Conservation (phyloP, 176 grass and related monocot species). For the Otatea glauca region DNA sequence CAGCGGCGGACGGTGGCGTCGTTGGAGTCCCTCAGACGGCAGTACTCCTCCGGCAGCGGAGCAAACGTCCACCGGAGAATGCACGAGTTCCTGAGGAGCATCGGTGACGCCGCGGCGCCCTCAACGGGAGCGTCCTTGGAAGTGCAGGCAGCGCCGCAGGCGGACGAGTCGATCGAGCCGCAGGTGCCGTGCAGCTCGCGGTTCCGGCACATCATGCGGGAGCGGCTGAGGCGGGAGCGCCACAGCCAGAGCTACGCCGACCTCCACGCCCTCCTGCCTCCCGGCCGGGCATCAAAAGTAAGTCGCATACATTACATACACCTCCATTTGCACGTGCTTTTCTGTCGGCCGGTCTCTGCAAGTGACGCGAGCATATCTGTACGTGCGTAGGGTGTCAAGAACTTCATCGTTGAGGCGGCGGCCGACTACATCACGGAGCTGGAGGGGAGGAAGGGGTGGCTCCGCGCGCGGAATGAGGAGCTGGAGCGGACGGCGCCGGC, state of each 20-base stretch:
- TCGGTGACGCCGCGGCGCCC: neutral
- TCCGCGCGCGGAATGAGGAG: conserved; percentile 27
- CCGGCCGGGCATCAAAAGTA: conserved; percentile 38
- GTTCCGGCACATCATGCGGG: conserved; percentile 58
- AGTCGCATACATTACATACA: neutral
- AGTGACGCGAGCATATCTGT: neutral
- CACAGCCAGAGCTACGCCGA: conserved; percentile 64
- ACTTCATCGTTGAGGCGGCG: conserved; percentile 39
- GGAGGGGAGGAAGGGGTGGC: conserved; percentile 36
- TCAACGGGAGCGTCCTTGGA: neutral
- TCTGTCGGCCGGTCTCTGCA: neutral
- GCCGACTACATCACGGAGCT: conserved; percentile 45
- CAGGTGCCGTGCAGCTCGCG: conserved; percentile 29
- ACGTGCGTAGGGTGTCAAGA: conserved; percentile 45
- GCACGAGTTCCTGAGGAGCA: conserved; percentile 25
- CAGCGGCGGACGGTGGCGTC: neutral
- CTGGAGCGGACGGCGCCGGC: neutral
- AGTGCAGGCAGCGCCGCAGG: neutral
- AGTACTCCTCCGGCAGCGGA: neutral
- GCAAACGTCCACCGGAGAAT: conserved; percentile 42
- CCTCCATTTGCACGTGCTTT: neutral
- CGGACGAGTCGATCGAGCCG: too few species aligned
- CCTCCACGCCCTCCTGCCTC: conserved; percentile 37
- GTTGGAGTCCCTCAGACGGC: neutral
- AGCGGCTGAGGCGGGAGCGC: conserved; percentile 56